Evolutionary conservation across 2,329 filamentous ascomycete species (phyloP), one percentile per base, ranked within the genome.

Genomic region (Phialophora verrucosa): DNA sequence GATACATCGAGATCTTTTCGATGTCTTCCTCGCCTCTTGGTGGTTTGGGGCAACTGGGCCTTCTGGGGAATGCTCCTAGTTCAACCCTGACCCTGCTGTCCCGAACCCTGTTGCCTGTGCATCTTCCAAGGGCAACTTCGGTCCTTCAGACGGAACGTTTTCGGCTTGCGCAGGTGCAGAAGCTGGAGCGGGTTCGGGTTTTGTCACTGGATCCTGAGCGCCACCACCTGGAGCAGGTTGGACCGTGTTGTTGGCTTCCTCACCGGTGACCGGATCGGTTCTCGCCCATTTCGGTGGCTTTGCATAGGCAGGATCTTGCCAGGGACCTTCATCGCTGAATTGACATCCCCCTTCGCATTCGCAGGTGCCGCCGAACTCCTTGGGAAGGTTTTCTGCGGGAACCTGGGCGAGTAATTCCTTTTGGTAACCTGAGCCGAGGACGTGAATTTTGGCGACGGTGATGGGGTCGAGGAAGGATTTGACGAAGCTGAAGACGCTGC

Each of bases 401-500:
- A 99, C 87, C 82, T 99, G 95, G 65, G 83, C 85, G 68, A 97
- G 83, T 64, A 99, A 84, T 79, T 97, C 91, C 75, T 86, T 88
- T 84, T 96, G 86, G 83, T 97, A 98, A 67, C 87, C 83, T 71
- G 83, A 82, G 71, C 93, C 92, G 47, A 98, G 85, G 64, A 99
- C 89, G 81, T 96, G 88, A 77, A 99, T 99, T 88, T 99, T 99
- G 77, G 90, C 85, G 68, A 96, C 93, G 56, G 95, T 99, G 75
- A 99, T 93, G 59, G 95, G 95, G 82, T 99, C 95, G 75, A 99
- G 86, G 88, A 95, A 98, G 72, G 89, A 88, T 86, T 96, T 97
- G 80, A 98, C 87, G 65, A 96, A 85, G 77, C 82, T 85, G 86
- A 95, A 99, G 70, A 93, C 91, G 73, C 86, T 86, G 69, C 90